Conservation (phyloP, 2,329 filamentous ascomycete genomes). For the Penicillium sp. region DNA sequence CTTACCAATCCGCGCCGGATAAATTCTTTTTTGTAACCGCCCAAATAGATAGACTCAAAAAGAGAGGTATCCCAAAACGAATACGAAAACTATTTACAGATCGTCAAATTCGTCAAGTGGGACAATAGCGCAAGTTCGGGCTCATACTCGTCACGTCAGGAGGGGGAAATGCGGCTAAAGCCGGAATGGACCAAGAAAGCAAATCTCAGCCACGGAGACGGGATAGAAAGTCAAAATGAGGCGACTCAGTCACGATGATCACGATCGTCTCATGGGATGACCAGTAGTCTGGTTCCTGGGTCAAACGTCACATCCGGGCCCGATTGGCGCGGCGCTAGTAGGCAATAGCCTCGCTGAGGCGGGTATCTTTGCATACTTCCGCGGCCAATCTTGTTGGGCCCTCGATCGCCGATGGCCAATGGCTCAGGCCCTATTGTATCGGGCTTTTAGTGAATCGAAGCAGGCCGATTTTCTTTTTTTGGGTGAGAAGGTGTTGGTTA, state of each 20-base stretch:
- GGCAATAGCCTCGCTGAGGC: conserved; percentile 23
- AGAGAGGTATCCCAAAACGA: background rate
- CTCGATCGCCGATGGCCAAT: background rate
- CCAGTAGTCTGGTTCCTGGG: background rate
- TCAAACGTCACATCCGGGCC: conserved; percentile 10
- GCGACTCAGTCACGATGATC: background rate
- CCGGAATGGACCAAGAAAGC: background rate
- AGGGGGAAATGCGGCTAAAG: background rate
- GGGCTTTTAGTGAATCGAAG: background rate
- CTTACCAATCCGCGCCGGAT: background rate
- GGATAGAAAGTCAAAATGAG: background rate
- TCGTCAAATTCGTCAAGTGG: background rate
- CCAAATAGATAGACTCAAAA: background rate
- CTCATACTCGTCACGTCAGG: background rate
- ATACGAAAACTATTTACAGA: background rate
- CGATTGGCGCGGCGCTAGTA: conserved; percentile 23
- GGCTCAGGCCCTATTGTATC: background rate
- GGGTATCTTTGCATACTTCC: background rate
- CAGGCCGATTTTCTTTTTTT: background rate
- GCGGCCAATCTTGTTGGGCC: conserved; percentile 1
- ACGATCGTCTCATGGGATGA: background rate
- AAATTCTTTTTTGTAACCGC: background rate
- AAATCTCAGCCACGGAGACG: background rate
- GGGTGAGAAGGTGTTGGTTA: background rate
- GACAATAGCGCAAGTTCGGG: background rate